Conservation (phyloP, 2,329 filamentous ascomycete genomes). For the Alternaria arbusti region DNA sequence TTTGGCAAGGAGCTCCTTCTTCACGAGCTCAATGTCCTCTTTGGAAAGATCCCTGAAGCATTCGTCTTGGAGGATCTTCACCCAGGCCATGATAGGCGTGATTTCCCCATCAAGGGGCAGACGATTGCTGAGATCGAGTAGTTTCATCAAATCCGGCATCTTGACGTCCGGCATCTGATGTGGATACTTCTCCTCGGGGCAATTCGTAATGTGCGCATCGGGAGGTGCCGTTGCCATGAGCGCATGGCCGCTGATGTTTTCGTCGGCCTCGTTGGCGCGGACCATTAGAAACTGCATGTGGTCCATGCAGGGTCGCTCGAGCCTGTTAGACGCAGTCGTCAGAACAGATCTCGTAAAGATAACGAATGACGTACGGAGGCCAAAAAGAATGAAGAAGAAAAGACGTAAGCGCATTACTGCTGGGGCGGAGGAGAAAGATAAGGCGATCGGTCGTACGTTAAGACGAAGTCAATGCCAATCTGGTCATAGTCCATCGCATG, state of each 20-base stretch:
- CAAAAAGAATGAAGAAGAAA: conserved; percentile 22
- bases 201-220: conserved; percentile 63
- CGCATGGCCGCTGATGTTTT: conserved; percentile 79
- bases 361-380: conserved; percentile 33
- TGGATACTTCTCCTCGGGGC: conserved; percentile 63
- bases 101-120: conserved; percentile 88
- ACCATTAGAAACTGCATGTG: conserved; percentile 82
- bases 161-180: conserved; percentile 78
- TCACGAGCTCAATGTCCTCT: conserved; percentile 74
- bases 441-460: conserved; percentile 80
- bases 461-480: conserved; percentile 86
- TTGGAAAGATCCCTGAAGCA: conserved; percentile 69
- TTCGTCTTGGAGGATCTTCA: conserved; percentile 69
- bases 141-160: conserved; percentile 76
- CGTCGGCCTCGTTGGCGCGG: conserved; percentile 59
- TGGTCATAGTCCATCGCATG: conserved; percentile 74
- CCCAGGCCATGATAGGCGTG: conserved; percentile 95
- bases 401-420: conserved; percentile 39
- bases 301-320: conserved; percentile 92
- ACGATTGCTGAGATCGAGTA: conserved; percentile 83
- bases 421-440: conserved; percentile 58
- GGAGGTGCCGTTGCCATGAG: conserved; percentile 93
- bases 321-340: conserved; percentile 58
- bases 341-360: conserved; percentile 37
- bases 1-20: conserved; percentile 77